phyloP scores from a whole-genome alignment of 1,284 basidiomycete species.

The Cutaneotrichosporon dermatis region DNA sequence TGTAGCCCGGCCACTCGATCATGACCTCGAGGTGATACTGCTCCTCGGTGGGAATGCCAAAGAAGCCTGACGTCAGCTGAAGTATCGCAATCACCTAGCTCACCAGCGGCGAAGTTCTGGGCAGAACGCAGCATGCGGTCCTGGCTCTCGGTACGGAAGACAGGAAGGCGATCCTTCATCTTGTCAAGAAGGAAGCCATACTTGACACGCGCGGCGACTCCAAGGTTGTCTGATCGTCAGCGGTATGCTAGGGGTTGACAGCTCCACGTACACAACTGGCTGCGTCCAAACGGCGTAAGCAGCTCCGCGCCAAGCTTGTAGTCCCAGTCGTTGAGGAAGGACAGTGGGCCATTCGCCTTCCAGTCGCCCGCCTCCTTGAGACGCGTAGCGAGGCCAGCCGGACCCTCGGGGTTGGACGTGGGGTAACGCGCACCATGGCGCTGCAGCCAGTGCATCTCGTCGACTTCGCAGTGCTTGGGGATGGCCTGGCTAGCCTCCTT shows the following conservation, averaged over 20 bases:
- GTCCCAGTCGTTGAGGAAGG: constrained; percentile 52
- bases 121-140: constrained; percentile 52
- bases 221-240: constrained; percentile 49
- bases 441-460: constrained; percentile 50
- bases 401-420: constrained; percentile 32
- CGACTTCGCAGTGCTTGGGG: constrained; percentile 48
- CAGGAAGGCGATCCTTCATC: constrained; percentile 46
- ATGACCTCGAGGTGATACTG: constrained; percentile 49
- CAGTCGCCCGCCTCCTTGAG: constrained; percentile 29
- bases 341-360: constrained; percentile 44
- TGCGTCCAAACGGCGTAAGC: constrained; percentile 53
- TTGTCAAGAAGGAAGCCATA: constrained; percentile 49
- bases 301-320: constrained; percentile 53
- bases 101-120: constrained; percentile 51
- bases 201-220: constrained; percentile 46
- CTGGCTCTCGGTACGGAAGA: constrained; percentile 51
- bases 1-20: constrained; percentile 51
- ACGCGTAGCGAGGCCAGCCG: constrained; percentile 30
- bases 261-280: constrained; percentile 50
- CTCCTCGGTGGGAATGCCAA: constrained; percentile 49
- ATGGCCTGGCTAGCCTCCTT: constrained; percentile 39
- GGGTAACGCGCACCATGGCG: constrained; percentile 51
- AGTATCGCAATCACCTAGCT: too few species aligned
- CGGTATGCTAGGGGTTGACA: too few species aligned
- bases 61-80: constrained; percentile 42